Evolutionary conservation across 2,329 filamentous ascomycete species (phyloP).

Genomic region (Paecilomyces formosus): DNA sequence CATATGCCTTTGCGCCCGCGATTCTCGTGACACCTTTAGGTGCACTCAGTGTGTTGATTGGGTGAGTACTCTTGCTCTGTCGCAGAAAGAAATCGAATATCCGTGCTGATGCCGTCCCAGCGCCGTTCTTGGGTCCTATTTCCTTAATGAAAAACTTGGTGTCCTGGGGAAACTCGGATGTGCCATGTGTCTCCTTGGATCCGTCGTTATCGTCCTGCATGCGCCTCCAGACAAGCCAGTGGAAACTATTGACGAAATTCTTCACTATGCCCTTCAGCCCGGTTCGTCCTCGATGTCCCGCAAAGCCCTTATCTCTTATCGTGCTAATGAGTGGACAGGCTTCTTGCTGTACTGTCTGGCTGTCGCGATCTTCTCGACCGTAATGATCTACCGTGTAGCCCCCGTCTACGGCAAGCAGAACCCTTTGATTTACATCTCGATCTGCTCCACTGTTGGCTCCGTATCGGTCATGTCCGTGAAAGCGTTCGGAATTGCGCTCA

Average conservation of each 20-base stretch:
- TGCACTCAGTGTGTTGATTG: constrained; percentile 88
- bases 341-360: constrained; percentile 80
- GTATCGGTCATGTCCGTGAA: constrained; percentile 99
- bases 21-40: constrained; percentile 95
- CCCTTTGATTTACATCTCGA: constrained; percentile 91
- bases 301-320: not conserved
- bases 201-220: constrained; percentile 95
- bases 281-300: constrained; percentile 48
- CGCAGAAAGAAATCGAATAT: not conserved
- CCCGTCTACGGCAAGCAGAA: constrained; percentile 90
- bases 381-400: constrained; percentile 96
- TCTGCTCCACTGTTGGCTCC: constrained; percentile 94
- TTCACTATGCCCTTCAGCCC: constrained; percentile 82
- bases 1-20: constrained; percentile 97
- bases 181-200: constrained; percentile 91
- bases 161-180: constrained; percentile 87
- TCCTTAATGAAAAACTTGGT: constrained; percentile 84
- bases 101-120: constrained; percentile 33
- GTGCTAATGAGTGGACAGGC: constrained; percentile 44
- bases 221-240: constrained; percentile 91
- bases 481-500: constrained; percentile 94
- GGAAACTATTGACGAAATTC: constrained; percentile 81
- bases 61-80: constrained; percentile 33
- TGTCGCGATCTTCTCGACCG: constrained; percentile 72
- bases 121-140: constrained; percentile 89